Percentiles rank a stretch among this genome's conserved stretches.
Conservation (phyloP, 441 rosid species). For the Pelargonium exstipulatum region DNA sequence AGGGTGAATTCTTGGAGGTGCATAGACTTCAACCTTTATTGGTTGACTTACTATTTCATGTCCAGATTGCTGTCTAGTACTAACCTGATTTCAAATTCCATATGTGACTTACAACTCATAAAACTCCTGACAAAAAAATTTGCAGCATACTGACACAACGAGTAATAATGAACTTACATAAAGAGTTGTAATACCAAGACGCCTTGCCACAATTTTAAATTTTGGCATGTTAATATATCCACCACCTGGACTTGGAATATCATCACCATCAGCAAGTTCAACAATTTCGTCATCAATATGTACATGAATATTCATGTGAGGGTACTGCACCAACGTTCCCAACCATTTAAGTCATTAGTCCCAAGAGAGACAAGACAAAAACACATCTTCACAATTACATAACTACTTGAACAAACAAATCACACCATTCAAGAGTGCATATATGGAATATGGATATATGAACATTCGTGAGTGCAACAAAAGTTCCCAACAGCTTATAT, state of each 20-base stretch:
- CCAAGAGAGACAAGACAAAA: conserved; percentile 3
- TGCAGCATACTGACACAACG: conserved; percentile 4
- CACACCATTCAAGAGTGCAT: neutral
- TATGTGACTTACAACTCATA: conserved; percentile 22
- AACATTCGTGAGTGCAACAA: neutral
- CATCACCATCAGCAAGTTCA: conserved; percentile 46
- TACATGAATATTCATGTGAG: conserved; percentile 67
- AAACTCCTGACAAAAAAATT: conserved; percentile 20
- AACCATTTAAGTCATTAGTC: conserved; percentile 5
- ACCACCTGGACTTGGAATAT: conserved; percentile 34
- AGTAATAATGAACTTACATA: conserved; percentile 49
- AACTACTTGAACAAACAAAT: neutral
- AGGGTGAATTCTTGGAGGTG: conserved; percentile 72
- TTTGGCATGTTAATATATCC: conserved; percentile 38
- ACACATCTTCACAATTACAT: neutral
- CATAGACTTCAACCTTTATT: conserved; percentile 83
- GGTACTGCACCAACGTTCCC: conserved; percentile 50
- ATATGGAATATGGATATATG: conserved; percentile 2
- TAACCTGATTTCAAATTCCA: conserved; percentile 49
- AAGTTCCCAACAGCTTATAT: neutral
- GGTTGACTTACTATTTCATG: conserved; percentile 62
- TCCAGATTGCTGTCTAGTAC: conserved; percentile 77
- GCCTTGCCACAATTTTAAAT: conserved; percentile 61
- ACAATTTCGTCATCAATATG: conserved; percentile 63
- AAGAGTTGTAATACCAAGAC: conserved; percentile 73